Evolutionary conservation across 345 rosid genomes (phyloP), one percentile per base, ranked within the genome.

Genomic region (Kandelia obovata): DNA sequence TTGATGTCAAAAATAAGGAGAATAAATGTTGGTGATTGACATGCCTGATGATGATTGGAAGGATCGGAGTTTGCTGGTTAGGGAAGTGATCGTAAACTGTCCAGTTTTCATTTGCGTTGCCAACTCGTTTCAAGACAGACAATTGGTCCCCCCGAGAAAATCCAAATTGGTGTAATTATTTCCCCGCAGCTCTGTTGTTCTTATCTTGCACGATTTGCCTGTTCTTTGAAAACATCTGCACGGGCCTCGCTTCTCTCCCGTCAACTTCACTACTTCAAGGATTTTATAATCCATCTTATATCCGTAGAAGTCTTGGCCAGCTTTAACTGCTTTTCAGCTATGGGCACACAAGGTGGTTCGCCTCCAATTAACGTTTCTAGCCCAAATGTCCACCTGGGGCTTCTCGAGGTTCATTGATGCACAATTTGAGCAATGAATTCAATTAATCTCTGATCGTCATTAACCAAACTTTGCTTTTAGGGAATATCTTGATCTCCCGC

Each of bases 131-230:
- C 53, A 13, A 56, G 52, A 62, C 37, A 25, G 21, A 35, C 51
- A 0, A 6, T 31, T 63, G 76, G 80, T 62, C 75, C 72, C 51
- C 16, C 15, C 21, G 21, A 3, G 2, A 69, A 72, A 49, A 72
- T 68, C 59, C 2, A 13, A 25, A 15, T 10, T 56, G 30, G 10
- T 25, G 8, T 32, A n/a, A 51, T 51, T 5, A 27, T 19, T 51
- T 65, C 5, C 8, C 2, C 8, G 59, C 30, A n/a, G 31, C 20
- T 37, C 17, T 8, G n/a, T 30, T 49, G 68, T 35, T 55, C 59
- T 55, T 9, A n/a, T 53, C 8, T 25, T 19, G 23, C 43, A 20
- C 30, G 47, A 37, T 16, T 60, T 51, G 77, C 61, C 49, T 53
- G 21, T 47, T 35, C 23, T 4, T 51, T 61, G 70, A 28, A 19